These are phyloP conservation scores for Cucurbita pepo DNA, from an alignment of 306 rosid genomes.

Conservation along the genomic window DNA sequence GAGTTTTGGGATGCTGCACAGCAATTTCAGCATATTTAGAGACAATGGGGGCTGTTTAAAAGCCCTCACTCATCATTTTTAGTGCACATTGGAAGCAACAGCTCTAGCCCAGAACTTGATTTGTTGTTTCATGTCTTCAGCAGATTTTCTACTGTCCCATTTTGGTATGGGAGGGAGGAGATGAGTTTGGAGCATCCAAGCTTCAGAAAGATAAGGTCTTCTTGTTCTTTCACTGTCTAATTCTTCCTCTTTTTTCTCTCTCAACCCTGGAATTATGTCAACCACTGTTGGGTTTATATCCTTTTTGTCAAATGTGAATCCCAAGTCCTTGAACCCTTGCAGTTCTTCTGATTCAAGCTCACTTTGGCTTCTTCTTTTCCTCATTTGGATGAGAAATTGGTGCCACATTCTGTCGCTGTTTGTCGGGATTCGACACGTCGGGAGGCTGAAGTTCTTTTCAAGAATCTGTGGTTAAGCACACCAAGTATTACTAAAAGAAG, in stretches of 20 bases:
- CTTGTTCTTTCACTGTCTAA: slow-evolving; percentile 27
- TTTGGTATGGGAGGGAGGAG: slow-evolving; percentile 45
- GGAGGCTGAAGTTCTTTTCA: slow-evolving; percentile 32
- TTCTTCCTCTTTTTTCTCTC: slow-evolving; percentile 38
- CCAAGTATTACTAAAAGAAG: neutral
- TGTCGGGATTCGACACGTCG: slow-evolving; percentile 21
- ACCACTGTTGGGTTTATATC: slow-evolving; percentile 40
- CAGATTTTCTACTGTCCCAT: slow-evolving; percentile 30
- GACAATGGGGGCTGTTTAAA: neutral
- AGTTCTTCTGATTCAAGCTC: slow-evolving; percentile 75
- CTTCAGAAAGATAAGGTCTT: slow-evolving; percentile 84
- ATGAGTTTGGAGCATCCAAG: slow-evolving; percentile 53
- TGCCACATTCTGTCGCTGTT: slow-evolving; percentile 30
- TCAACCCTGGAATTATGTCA: slow-evolving; percentile 71
- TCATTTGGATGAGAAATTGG: slow-evolving; percentile 19
- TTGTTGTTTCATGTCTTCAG: slow-evolving; percentile 52
- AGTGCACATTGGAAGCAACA: slow-evolving; percentile 56
- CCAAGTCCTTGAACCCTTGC: slow-evolving; percentile 87
- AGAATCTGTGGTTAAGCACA: slow-evolving; percentile 16
- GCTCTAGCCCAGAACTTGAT: slow-evolving; percentile 89
- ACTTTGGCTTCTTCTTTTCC: slow-evolving; percentile 45
- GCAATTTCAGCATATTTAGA: neutral
- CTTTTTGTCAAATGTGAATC: slow-evolving; percentile 71
- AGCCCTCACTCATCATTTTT: neutral
- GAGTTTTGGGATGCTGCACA: neutral